Conservation (phyloP, 192 early-diverging fungal genomes). For the Backusella morwellensis region DNA sequence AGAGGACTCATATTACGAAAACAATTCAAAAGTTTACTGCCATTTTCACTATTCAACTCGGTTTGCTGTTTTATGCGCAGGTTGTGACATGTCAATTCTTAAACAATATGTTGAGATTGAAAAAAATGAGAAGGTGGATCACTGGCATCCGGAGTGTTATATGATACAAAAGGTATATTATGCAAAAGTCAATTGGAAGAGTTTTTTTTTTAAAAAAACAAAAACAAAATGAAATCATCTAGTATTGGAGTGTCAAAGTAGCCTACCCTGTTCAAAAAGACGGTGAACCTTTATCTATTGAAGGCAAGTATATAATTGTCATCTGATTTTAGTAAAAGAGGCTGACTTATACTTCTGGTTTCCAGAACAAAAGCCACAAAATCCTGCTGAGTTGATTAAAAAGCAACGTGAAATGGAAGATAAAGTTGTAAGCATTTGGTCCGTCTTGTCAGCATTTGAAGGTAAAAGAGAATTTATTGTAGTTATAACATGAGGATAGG, state of each 20-base stretch:
- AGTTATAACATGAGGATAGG: background rate
- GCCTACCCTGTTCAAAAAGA: conserved; percentile 18
- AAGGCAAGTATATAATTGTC: conserved; percentile 9
- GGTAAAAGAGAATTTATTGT: background rate
- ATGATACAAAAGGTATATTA: conserved; percentile 93
- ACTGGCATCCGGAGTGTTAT: conserved; percentile 99
- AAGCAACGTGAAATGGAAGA: conserved; percentile 76
- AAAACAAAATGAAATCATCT: background rate
- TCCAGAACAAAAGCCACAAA: conserved; percentile 15
- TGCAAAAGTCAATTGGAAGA: conserved; percentile 4
- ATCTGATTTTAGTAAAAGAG: conserved; percentile 1
- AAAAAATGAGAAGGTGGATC: conserved; percentile 68
- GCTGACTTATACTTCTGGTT: background rate
- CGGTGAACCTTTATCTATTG: conserved; percentile 1
- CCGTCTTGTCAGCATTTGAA: conserved; percentile 91
- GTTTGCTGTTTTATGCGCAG: conserved; percentile 90
- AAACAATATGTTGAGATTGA: conserved; percentile 96
- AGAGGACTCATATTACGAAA: conserved; percentile 95
- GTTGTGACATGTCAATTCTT: conserved; percentile 91
- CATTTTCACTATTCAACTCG: conserved; percentile 90
- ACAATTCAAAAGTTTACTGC: conserved; percentile 90
- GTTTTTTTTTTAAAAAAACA: background rate
- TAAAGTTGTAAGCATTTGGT: conserved; percentile 86
- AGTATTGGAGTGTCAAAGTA: conserved; percentile 28
- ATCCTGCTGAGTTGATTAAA: conserved; percentile 25